Percentiles rank a stretch among this genome's conserved stretches.
phyloP scores from a whole-genome alignment of 2,329 filamentous ascomycete genomes.

The Claviceps sp. region DNA sequence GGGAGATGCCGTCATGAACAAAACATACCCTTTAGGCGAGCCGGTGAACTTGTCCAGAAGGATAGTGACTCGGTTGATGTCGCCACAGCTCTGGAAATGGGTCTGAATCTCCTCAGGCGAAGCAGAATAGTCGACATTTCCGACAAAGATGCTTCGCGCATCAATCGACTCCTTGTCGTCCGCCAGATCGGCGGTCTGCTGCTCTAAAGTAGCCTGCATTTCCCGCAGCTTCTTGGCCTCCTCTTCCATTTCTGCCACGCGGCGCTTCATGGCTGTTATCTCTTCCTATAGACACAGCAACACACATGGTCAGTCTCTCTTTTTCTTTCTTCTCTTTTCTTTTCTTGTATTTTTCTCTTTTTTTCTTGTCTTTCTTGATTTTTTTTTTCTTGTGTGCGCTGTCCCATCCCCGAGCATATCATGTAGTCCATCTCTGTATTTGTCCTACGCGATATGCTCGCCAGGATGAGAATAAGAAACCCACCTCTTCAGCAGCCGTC shows the following conservation, averaged over 20 bases:
- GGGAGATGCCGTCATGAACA: neutral
- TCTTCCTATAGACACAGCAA: constrained; percentile 43
- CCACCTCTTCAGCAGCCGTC: constrained; percentile 10
- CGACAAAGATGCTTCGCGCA: constrained; percentile 90
- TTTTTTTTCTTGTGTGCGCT: neutral
- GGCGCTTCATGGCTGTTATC: constrained; percentile 75
- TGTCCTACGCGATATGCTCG: neutral
- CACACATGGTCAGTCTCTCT: constrained; percentile 18
- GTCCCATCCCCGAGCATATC: neutral
- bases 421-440: neutral
- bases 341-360: neutral
- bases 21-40: constrained; percentile 83
- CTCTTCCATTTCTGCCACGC: constrained; percentile 82
- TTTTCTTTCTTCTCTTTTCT: neutral
- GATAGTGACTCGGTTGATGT: constrained; percentile 96
- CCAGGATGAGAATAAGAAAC: constrained; percentile 3
- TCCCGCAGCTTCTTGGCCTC: constrained; percentile 76
- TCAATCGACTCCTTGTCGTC: constrained; percentile 96
- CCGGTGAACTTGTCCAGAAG: constrained; percentile 96
- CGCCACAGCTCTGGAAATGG: constrained; percentile 93
- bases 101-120: constrained; percentile 94
- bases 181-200: constrained; percentile 67
- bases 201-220: constrained; percentile 77
- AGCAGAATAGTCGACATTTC: constrained; percentile 95
- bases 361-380: neutral